Conservation (phyloP, 768 basidiomycete species). For the Podaxis mareebaensis region DNA sequence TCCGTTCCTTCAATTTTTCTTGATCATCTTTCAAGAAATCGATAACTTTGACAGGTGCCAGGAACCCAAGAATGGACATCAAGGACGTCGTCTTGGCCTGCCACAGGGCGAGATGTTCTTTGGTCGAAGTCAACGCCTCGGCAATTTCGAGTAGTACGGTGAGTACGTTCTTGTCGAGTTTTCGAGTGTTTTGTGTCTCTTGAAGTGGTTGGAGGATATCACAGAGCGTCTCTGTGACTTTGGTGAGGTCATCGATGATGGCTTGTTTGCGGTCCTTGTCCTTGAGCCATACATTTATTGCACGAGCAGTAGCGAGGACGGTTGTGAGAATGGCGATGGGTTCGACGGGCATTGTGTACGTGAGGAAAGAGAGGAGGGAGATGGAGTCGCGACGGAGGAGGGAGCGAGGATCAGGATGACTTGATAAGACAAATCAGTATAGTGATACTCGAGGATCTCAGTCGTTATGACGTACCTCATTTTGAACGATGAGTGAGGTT, state of each 20-base stretch:
- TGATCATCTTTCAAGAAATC: slow-evolving; percentile 26
- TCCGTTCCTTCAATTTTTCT: slow-evolving; percentile 23
- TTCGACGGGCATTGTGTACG: slow-evolving; percentile 14
- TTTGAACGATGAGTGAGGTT: background rate
- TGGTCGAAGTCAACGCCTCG: slow-evolving; percentile 21
- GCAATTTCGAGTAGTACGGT: slow-evolving; percentile 17
- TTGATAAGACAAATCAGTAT: background rate
- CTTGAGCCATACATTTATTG: slow-evolving; percentile 20
- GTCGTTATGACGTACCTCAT: background rate
- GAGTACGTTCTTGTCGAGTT: slow-evolving; percentile 16
- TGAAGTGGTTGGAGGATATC: slow-evolving; percentile 21
- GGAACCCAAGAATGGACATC: slow-evolving; percentile 19
- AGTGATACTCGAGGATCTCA: background rate
- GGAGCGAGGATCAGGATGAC: background rate
- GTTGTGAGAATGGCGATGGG: slow-evolving; percentile 18
- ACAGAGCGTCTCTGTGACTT: slow-evolving; percentile 20
- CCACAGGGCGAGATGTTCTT: slow-evolving; percentile 24
- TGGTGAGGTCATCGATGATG: slow-evolving; percentile 21
- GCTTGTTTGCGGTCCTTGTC: slow-evolving; percentile 18
- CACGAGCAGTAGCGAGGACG: slow-evolving; percentile 19
- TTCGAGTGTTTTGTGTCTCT: slow-evolving; percentile 14
- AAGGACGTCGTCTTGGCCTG: slow-evolving; percentile 16
- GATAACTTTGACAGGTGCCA: slow-evolving; percentile 22
- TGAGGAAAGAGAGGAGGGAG: background rate
- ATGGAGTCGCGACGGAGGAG: slow-evolving; percentile 1